Percentiles rank a stretch among this genome's conserved stretches.
phyloP scores from a whole-genome alignment of 768 basidiomycete species.

The Tylopilus vinaceipallidus region DNA sequence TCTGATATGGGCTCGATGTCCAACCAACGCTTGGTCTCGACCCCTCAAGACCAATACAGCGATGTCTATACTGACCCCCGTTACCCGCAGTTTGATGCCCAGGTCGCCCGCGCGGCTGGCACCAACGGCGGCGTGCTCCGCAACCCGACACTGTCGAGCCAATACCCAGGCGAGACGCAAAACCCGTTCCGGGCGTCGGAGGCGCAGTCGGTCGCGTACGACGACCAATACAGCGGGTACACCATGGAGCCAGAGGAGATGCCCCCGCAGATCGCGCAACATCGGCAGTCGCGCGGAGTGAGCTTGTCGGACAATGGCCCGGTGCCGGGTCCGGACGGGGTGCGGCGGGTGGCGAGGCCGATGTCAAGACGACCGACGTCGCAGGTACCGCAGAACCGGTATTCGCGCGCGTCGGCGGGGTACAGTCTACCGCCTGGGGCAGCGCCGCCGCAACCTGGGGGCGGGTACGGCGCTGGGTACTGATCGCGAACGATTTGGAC shows the following conservation, averaged over 20 bases:
- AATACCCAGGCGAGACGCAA: constrained; percentile 46
- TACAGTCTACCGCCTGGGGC: constrained; percentile 72
- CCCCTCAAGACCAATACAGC: constrained; percentile 34
- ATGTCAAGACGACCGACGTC: constrained; percentile 54
- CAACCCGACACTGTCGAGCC: constrained; percentile 35
- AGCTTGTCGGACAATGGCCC: constrained; percentile 82
- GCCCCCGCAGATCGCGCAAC: constrained; percentile 11
- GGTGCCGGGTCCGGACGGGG: constrained; percentile 74
- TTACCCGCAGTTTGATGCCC: constrained; percentile 38
- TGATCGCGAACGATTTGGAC: no score
- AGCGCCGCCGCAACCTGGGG: constrained; percentile 53
- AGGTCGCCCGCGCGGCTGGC: constrained; percentile 39
- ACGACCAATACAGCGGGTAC: constrained; percentile 34
- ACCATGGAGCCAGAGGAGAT: constrained; percentile 38
- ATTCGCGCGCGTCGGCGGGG: constrained; percentile 58
- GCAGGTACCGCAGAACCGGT: constrained; percentile 64
- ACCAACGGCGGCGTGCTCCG: constrained; percentile 40
- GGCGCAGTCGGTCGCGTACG: constrained; percentile 40
- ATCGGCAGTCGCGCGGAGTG: constrained; percentile 54
- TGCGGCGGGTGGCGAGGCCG: constrained; percentile 73
- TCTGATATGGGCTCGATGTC: constrained; percentile 39
- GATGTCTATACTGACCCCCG: constrained; percentile 26
- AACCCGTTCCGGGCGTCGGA: constrained; percentile 59
- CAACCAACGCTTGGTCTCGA: constrained; percentile 42
- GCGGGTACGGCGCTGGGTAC: constrained; percentile 15